Conservation (phyloP, 371 early-diverging fungal genomes). For the Saksenaea vasiformis region DNA sequence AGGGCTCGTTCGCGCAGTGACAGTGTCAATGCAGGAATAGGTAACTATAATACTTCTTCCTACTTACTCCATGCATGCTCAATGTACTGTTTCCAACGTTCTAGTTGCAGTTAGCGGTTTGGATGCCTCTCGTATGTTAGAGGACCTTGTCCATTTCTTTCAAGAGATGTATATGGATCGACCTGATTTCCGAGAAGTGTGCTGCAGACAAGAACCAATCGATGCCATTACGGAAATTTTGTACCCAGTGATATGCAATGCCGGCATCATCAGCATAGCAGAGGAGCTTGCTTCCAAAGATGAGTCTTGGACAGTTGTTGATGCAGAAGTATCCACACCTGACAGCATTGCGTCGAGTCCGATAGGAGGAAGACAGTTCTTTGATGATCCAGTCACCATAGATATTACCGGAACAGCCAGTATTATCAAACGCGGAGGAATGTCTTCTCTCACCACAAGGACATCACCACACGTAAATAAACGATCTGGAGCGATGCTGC, state of each 20-base stretch:
- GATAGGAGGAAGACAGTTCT: slow-evolving; percentile 3
- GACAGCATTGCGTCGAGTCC: not conserved
- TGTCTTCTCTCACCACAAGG: slow-evolving; percentile 43
- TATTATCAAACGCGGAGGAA: slow-evolving; percentile 49
- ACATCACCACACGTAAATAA: slow-evolving; percentile 50
- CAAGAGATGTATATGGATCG: slow-evolving; percentile 55
- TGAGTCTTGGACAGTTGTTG: not conserved
- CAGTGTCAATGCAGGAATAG: slow-evolving; percentile 10
- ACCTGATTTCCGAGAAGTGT: slow-evolving; percentile 59
- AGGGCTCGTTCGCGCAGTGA: slow-evolving; percentile 19
- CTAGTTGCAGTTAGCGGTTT: not conserved
- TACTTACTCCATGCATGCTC: not conserved
- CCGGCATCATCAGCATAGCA: not conserved
- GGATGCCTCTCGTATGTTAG: not conserved
- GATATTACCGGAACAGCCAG: slow-evolving; percentile 15
- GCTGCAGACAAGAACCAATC: slow-evolving; percentile 56
- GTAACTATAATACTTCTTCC: not conserved
- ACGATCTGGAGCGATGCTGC: slow-evolving; percentile 27
- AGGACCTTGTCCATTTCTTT: slow-evolving; percentile 50
- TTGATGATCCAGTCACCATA: slow-evolving; percentile 19
- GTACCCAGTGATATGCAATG: slow-evolving; percentile 50
- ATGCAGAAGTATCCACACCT: not conserved
- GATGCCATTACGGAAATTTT: slow-evolving; percentile 57
- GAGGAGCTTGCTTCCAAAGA: slow-evolving; percentile 13
- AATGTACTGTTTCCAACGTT: not conserved